These are phyloP conservation scores for Huntiella moniliformis DNA, from an alignment of 2,329 filamentous ascomycete genomes.

Conservation along the genomic window DNA sequence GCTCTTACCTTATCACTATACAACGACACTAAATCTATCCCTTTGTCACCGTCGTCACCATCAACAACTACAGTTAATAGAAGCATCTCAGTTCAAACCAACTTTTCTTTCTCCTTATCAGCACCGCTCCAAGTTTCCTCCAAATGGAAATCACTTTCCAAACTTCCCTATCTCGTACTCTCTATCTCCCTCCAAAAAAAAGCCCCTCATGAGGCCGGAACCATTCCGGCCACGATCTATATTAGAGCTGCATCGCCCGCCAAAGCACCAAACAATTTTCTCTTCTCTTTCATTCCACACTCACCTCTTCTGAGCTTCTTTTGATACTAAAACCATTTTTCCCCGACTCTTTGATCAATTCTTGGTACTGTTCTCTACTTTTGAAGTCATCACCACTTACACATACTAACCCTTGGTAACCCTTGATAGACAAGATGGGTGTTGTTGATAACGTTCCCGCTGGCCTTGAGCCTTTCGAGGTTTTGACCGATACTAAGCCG, in stretches of 20 bases:
- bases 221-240: constrained; percentile 24
- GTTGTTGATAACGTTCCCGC: constrained; percentile 11
- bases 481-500: constrained; percentile 44
- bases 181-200: neutral
- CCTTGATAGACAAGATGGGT: constrained; percentile 8
- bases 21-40: neutral
- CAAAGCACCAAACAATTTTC: neutral
- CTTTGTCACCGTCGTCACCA: neutral
- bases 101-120: neutral
- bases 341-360: constrained; percentile 13
- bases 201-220: constrained; percentile 9
- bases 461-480: constrained; percentile 28
- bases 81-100: neutral
- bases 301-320: neutral
- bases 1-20: no score
- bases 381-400: constrained; percentile 11
- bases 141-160: neutral
- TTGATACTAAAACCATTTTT: constrained; percentile 1
- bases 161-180: neutral
- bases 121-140: neutral
- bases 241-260: constrained; percentile 21
- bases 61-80: no score
- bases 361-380: constrained; percentile 9
- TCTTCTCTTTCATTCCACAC: neutral
- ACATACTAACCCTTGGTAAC: neutral